Evolutionary conservation across 345 rosid species (phyloP), one percentile per base, ranked within the genome.

Genomic region (Brassica carinata): DNA sequence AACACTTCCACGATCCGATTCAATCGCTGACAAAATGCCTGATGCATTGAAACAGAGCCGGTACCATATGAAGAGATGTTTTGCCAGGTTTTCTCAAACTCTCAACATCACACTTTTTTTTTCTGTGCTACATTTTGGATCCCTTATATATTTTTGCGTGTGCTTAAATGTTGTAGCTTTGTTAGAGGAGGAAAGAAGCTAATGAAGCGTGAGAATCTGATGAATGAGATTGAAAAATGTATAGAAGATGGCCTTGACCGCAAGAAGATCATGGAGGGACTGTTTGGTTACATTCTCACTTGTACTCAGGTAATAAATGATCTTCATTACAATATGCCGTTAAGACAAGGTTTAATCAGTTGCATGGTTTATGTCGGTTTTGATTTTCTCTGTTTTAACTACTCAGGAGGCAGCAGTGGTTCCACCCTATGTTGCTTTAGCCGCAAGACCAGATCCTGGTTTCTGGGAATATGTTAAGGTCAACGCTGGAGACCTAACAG

Each of bases 391-490:
- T 51, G 29, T 57, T 9, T 31, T 34, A 61, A 78, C 17, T 18
- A 73, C 84, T 81, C 87, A 94, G 97, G 99, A 96, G 66, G 99
- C 98, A 2, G 90, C 86, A 19, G 92, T 93, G 72, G 85, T 89
- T 72, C 97, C 98, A 53, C 98, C 99, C 3, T 79, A 66, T 69
- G 90, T 93, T 57, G 97, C 94, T 3, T 73, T 96, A 55, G 97
- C 99, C 0, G 95, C 82, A 11, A 85, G 99, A 78, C 98, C 91
- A 2, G 89, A 82, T 69, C 97, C 98, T 3, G 99, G 98, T 5
- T 86, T 82, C 80, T 96, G 97, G 96, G 99, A 93, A 77, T 90
- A 83, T 64, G 94, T 96, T 53, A 92, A 87, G 73, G 99, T 96
- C 63, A 85, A 90, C 48, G 81, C 91, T 51, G 86, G 83, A 19